Evolutionary conservation across 768 basidiomycete genomes (phyloP).

Genomic region (Mycena olivaceomarginata): DNA sequence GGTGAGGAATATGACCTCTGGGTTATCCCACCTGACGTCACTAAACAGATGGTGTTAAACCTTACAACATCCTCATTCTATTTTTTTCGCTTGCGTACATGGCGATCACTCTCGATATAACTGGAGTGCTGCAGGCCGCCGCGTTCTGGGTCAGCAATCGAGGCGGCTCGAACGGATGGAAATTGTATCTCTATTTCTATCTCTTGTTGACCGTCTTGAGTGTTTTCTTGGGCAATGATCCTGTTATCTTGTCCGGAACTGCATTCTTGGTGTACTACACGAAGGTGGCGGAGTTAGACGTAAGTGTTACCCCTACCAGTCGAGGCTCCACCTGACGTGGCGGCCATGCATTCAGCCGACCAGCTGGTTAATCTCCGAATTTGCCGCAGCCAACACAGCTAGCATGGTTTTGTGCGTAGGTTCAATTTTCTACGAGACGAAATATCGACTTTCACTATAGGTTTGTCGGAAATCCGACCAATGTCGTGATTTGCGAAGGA

Average conservation of each 20-base stretch:
- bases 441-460: slow-evolving; percentile 1
- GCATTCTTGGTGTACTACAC: slow-evolving; percentile 95
- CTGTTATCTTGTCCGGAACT: slow-evolving; percentile 90
- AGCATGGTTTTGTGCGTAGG: slow-evolving; percentile 70
- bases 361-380: slow-evolving; percentile 86
- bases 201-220: slow-evolving; percentile 87
- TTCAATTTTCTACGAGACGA: background rate
- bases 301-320: background rate
- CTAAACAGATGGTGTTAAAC: slow-evolving; percentile 80
- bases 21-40: background rate
- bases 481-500: slow-evolving; percentile 93
- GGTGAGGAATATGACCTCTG: slow-evolving; percentile 21
- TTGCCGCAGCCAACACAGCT: slow-evolving; percentile 88
- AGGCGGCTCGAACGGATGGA: slow-evolving; percentile 84
- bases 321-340: background rate
- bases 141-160: slow-evolving; percentile 93
- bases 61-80: slow-evolving; percentile 94
- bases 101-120: slow-evolving; percentile 92
- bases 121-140: slow-evolving; percentile 90
- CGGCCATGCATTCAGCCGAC: slow-evolving; percentile 63
- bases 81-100: slow-evolving; percentile 81
- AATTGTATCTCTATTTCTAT: slow-evolving; percentile 89
- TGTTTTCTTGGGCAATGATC: slow-evolving; percentile 93
- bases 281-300: slow-evolving; percentile 65
- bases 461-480: slow-evolving; percentile 95